Base-by-base conservation (phyloP, 2,329 filamentous ascomycete genomes). In the Paramyrothecium sp. region DNA sequence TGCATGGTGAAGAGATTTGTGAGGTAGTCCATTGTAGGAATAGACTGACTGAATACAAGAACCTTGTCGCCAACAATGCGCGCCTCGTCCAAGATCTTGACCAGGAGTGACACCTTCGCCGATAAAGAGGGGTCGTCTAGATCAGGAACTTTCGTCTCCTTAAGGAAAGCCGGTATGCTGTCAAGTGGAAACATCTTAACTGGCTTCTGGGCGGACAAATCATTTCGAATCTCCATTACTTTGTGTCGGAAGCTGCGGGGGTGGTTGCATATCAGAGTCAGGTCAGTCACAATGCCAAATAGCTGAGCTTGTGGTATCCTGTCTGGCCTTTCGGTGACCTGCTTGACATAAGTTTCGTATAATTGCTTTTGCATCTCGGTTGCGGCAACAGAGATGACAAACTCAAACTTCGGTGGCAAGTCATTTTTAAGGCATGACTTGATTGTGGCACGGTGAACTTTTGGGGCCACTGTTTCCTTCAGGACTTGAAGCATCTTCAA, bases 381-480 rank as follows among this genome's bases (percentile, higher is more conserved):
- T 12, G 95, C 76, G 7, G 88, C 84, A 7, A 97, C 78, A 3
- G 82, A 89, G 54, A 97, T 82, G 30, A 96, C 83, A 67, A 94
- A 97, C 67, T 97, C 93, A 8, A 82, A 83, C 70, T 97, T 97
- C 0, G 78, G 76, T 3, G 90, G 90, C 48, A 97, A 76, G 44
- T 87, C 84, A 13, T 86, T 77, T 60, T 82, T 81, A 48, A 96
- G 76, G 5, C 82, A 85, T 2, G 82, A 81, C 17, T 73, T 70
- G 59, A 92, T 88, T 53, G 90, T 91, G 8, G 83, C 85, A 26
- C 93, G 85, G 66, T 93, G 81, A 17, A 96, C 86, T 71, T 96
- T 96, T 7, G 91, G 89, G 1, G 82, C 83, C 21, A 97, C 85
- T 48, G 89, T 87, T 22, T 81, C 73, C 63, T 90, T 91, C 30